Evolutionary conservation across 116 monocot genomes (phyloP).

Genomic region (Thalassia testudinum): DNA sequence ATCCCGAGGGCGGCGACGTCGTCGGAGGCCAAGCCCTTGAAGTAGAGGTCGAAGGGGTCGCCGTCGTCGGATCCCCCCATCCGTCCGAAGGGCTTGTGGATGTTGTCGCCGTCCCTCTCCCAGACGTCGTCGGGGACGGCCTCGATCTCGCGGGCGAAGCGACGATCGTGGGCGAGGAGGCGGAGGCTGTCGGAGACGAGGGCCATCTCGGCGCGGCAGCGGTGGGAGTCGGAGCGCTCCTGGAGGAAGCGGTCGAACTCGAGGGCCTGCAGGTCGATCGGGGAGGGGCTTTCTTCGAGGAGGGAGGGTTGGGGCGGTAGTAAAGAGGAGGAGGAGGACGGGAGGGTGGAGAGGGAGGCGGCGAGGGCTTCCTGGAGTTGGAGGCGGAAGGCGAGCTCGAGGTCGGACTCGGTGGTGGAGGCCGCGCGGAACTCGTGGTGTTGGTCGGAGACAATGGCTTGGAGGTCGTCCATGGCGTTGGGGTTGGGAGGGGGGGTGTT

Average conservation of each 20-base stretch:
- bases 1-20: slow-evolving; percentile 10
- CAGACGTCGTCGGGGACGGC: slow-evolving; percentile 47
- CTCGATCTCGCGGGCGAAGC: slow-evolving; percentile 50
- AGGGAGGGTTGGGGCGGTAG: not conserved
- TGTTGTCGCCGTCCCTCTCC: slow-evolving; percentile 44
- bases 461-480: slow-evolving; percentile 26
- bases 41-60: slow-evolving; percentile 39
- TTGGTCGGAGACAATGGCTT: slow-evolving; percentile 17
- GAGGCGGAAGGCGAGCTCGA: slow-evolving; percentile 60
- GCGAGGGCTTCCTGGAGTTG: slow-evolving; percentile 67
- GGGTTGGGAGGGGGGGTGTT: too few relatives aligned
- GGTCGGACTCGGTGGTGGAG: slow-evolving; percentile 30
- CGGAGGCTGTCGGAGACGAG: slow-evolving; percentile 19
- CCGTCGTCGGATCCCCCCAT: slow-evolving; percentile 13
- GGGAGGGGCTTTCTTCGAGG: slow-evolving; percentile 1
- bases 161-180: slow-evolving; percentile 40
- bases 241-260: slow-evolving; percentile 40
- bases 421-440: slow-evolving; percentile 32
- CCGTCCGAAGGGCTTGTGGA: slow-evolving; percentile 42
- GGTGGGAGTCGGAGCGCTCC: slow-evolving; percentile 24
- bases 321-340: slow-evolving; percentile 15
- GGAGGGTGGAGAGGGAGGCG: slow-evolving; percentile 25
- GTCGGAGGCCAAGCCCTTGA: slow-evolving; percentile 56
- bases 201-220: slow-evolving; percentile 21
- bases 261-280: slow-evolving; percentile 25